These are phyloP conservation scores for Brettanomyces custersianus DNA, from an alignment of 805 yeast species.

Conservation along the genomic window DNA sequence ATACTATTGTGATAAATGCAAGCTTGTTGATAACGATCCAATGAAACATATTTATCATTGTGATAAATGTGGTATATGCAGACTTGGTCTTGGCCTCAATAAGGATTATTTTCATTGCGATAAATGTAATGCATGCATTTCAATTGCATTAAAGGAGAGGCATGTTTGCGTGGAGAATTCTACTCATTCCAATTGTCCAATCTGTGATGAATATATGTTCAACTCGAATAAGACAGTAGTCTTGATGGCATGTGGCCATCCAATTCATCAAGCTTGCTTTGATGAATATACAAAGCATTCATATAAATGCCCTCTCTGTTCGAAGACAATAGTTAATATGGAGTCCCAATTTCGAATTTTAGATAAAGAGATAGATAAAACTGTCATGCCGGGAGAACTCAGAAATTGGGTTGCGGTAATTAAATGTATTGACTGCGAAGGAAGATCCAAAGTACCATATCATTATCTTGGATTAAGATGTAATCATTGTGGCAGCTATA, in stretches of 20 bases:
- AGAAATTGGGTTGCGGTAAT: constrained; percentile 66
- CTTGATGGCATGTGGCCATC: constrained; percentile 91
- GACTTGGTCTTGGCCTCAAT: constrained; percentile 81
- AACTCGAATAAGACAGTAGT: constrained; percentile 76
- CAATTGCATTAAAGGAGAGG: constrained; percentile 64
- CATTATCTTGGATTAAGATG: constrained; percentile 86
- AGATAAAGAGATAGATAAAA: constrained; percentile 72
- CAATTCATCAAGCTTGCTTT: constrained; percentile 81
- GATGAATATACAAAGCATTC: constrained; percentile 74
- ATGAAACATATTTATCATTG: constrained; percentile 84
- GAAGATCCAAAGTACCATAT: constrained; percentile 64
- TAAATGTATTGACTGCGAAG: constrained; percentile 81
- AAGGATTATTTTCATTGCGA: constrained; percentile 89
- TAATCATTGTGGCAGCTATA: constrained; percentile 78
- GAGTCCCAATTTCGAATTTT: constrained; percentile 81
- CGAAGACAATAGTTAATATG: constrained; percentile 76
- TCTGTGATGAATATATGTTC: constrained; percentile 86
- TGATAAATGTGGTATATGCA: constrained; percentile 85
- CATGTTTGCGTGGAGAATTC: constrained; percentile 83
- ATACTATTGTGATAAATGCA: constrained; percentile 73
- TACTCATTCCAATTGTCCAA: constrained; percentile 87
- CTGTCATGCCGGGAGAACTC: constrained; percentile 75
- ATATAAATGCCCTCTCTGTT: constrained; percentile 88
- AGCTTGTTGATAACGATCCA: constrained; percentile 73
- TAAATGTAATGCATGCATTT: constrained; percentile 80